phyloP scores from a whole-genome alignment of 2,329 filamentous ascomycete genomes.

The Arachnomyces sp. region DNA sequence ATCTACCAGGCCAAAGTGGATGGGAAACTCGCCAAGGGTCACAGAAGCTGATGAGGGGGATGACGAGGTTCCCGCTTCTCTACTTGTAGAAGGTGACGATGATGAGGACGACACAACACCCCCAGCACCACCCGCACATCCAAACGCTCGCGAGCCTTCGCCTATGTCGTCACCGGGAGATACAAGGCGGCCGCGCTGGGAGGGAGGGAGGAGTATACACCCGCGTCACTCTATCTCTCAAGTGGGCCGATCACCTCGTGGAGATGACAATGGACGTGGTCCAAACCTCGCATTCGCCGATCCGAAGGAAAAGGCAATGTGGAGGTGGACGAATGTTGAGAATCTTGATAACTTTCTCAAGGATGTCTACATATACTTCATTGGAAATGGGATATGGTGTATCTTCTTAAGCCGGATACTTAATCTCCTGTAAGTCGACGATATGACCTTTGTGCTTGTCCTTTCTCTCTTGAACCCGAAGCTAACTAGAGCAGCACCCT shows the following conservation, averaged over 20 bases:
- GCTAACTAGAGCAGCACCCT: constrained; percentile 53
- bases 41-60: constrained; percentile 44
- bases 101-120: constrained; percentile 29
- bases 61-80: constrained; percentile 56
- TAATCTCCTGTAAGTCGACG: constrained; percentile 57
- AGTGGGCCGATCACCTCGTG: constrained; percentile 14
- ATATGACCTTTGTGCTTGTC: too few species aligned
- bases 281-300: constrained; percentile 39
- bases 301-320: constrained; percentile 71
- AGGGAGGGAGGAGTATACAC: constrained; percentile 39
- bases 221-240: constrained; percentile 19
- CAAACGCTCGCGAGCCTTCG: constrained; percentile 18
- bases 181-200: constrained; percentile 42
- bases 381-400: constrained; percentile 74
- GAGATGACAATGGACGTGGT: constrained; percentile 23
- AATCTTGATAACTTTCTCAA: constrained; percentile 82
- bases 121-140: constrained; percentile 30
- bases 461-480: not conserved
- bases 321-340: constrained; percentile 85
- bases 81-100: constrained; percentile 49
- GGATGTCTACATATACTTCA: constrained; percentile 79
- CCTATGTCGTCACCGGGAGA: constrained; percentile 36
- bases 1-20: constrained; percentile 27
- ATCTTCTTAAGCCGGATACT: constrained; percentile 65
- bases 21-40: constrained; percentile 21